Evolutionary conservation across 2,329 filamentous ascomycete species (phyloP), one percentile per base, ranked within the genome.

Genomic region (Nannizziopsis barbatae): DNA sequence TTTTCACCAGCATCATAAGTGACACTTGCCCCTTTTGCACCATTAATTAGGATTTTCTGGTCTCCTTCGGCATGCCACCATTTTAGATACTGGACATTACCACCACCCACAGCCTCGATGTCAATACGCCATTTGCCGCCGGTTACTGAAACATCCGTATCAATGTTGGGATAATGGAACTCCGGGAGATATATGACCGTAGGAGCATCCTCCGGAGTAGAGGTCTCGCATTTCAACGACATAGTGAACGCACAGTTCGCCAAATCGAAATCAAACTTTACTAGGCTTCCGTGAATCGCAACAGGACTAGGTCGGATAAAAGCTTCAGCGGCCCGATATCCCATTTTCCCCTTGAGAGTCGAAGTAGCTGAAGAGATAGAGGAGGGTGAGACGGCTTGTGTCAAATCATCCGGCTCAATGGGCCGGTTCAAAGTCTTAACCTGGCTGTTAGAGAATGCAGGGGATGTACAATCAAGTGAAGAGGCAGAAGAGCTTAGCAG

Each of bases 41-140:
- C 92, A 15, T 76, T 81, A 7, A 95, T 75, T 53, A 76, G 84
- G 47, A 98, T 73, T 42, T 71, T 80, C 67, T 96, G 90, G 56
- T 88, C 80, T 1, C 90, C 92, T 49, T 83, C 82, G 1, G 79
- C 79, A 67, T 98, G 89, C 89, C 90, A 95, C 92, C 92, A 98
- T 57, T 79, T 79, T 54, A 98, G 68, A 54, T 77, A 77, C 69
- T 95, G 90, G 52, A 87, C 71, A 56, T 79, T 70, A 4, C 79
- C 79, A 0, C 78, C 79, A 53, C 84, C 78, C 7, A 79, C 75
- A 49, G 88, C 83, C 52, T 88, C 81, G 4, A 72, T 76, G 56
- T 79, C 80, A 52, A 96, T 86, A 56, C 83, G 81, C 89, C 89
- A 98, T 62, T 90, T 92, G 5, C 93, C 93, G 0, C 84, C 85